Evolutionary conservation across 139 green algal species (phyloP).

Genomic region (Coelastrella sp.): DNA sequence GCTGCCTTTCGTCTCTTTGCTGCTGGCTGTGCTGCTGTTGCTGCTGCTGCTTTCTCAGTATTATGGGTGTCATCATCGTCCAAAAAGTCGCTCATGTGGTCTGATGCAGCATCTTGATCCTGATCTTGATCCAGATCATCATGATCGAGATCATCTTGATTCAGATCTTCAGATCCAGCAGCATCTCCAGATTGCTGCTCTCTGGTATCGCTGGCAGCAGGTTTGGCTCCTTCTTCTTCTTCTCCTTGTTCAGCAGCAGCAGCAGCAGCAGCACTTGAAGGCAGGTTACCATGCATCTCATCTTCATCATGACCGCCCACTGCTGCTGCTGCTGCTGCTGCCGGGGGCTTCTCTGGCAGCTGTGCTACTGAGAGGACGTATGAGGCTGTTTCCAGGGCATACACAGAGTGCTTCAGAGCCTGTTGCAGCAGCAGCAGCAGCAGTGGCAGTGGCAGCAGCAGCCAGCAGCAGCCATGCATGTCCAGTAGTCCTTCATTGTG

Average conservation of each 20-base stretch:
- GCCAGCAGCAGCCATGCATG: not conserved
- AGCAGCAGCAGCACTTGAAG: not conserved
- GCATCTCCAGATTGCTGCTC: not conserved
- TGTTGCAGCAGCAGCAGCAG: not conserved
- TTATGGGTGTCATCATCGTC: not conserved
- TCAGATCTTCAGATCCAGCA: not conserved
- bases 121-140: not conserved
- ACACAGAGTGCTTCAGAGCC: not conserved
- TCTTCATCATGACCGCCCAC: not conserved
- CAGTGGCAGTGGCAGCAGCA: not conserved
- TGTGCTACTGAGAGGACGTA: not conserved
- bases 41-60: not conserved
- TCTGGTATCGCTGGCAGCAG: not conserved
- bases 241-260: not conserved
- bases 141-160: not conserved
- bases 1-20: not conserved
- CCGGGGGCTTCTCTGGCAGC: not conserved
- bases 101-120: not conserved
- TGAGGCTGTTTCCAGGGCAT: not conserved
- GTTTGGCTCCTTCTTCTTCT: not conserved
- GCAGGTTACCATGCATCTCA: not conserved
- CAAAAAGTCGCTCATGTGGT: not conserved
- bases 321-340: constrained; percentile 12
- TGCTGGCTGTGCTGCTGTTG: not conserved
- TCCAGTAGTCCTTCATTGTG: not conserved